Conservation (phyloP, 257 asterid genomes). For the Jaltomata sinuosa region DNA sequence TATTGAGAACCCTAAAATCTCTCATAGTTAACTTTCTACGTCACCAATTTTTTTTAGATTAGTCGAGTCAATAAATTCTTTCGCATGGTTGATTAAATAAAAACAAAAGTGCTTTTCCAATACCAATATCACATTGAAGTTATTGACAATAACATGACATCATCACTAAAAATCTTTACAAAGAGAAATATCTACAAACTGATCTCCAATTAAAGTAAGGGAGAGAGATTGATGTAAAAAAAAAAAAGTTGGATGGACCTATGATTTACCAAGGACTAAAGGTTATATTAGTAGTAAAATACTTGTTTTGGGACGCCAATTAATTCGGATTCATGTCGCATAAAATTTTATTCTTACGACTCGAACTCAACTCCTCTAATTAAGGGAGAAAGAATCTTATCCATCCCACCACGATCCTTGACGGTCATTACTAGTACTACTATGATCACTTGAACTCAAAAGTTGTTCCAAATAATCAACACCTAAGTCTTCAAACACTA, state of each 20-base stretch:
- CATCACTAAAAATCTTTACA: not conserved
- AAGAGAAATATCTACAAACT: not conserved
- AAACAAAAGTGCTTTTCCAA: not conserved
- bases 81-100: not conserved
- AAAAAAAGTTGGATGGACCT: not conserved
- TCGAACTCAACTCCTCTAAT: not conserved
- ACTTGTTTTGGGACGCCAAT: not conserved
- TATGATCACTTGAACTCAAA: conserved; percentile 17
- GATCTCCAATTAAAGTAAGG: not conserved
- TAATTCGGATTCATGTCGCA: rapidly evolving
- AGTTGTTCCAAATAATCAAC: conserved; percentile 74
- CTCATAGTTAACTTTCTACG: not conserved
- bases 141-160: not conserved
- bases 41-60: not conserved
- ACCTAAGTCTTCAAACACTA: conserved; percentile 76
- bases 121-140: not conserved
- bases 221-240: not conserved
- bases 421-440: not conserved
- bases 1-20: not conserved
- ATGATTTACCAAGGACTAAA: not conserved
- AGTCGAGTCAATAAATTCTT: not conserved
- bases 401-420: not conserved
- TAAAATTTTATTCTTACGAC: not conserved
- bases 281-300: not conserved
- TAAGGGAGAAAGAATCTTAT: not conserved